Conservation (phyloP, 768 basidiomycete species). For the Piloderma croceum region DNA sequence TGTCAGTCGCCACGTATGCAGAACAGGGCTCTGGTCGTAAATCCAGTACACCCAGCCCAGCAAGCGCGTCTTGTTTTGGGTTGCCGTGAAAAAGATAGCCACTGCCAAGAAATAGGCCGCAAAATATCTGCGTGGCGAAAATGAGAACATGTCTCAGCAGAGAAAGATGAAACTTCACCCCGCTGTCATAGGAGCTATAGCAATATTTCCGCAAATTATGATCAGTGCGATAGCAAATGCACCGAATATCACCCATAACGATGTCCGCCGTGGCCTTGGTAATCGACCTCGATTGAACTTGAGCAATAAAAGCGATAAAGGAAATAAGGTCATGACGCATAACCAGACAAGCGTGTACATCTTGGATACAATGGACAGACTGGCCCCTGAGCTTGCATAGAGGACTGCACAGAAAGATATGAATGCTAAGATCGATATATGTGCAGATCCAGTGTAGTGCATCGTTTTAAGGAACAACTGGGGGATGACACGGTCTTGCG, state of each 20-base stretch:
- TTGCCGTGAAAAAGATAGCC: slow-evolving; percentile 39
- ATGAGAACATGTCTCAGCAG: slow-evolving; percentile 1
- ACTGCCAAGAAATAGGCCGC: slow-evolving; percentile 54
- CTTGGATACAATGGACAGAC: slow-evolving; percentile 48
- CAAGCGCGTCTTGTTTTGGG: slow-evolving; percentile 50
- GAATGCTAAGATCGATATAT: slow-evolving; percentile 48
- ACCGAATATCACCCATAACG: slow-evolving; percentile 35
- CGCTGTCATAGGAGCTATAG: slow-evolving; percentile 48
- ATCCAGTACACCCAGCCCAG: slow-evolving; percentile 55
- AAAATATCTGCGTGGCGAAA: slow-evolving; percentile 44
- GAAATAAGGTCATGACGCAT: slow-evolving; percentile 59
- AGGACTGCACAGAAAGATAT: slow-evolving; percentile 43
- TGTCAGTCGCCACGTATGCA: slow-evolving; percentile 38
- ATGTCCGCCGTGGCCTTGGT: slow-evolving; percentile 35
- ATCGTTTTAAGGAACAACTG: slow-evolving; percentile 41
- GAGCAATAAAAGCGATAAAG: slow-evolving; percentile 51
- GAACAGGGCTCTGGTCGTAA: slow-evolving; percentile 51
- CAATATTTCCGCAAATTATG: slow-evolving; percentile 56
- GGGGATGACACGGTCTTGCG: slow-evolving; percentile 59
- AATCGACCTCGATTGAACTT: slow-evolving; percentile 63
- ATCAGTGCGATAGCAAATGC: slow-evolving; percentile 37
- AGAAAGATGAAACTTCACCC: slow-evolving; percentile 31
- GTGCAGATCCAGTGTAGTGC: slow-evolving; percentile 47
- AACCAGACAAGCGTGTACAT: slow-evolving; percentile 65
- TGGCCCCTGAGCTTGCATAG: slow-evolving; percentile 54